Conservation (phyloP, 1,139 yeast species). For the Saccharomyces hybrid region DNA sequence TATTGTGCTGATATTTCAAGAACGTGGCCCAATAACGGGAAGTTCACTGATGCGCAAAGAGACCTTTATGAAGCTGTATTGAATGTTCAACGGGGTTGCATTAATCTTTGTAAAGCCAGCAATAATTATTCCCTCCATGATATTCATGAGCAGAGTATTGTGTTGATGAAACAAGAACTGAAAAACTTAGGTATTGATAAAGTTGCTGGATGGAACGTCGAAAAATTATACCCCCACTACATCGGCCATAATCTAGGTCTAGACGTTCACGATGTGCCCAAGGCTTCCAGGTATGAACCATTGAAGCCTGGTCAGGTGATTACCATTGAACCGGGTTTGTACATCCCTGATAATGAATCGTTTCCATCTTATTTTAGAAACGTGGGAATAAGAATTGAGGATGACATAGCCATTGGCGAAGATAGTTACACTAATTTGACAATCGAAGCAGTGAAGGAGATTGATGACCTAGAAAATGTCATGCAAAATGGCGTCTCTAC, state of each 20-base stretch:
- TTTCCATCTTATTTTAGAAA: constrained; percentile 82
- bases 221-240: constrained; percentile 79
- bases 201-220: constrained; percentile 39
- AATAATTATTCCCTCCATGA: constrained; percentile 57
- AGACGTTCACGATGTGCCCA: constrained; percentile 82
- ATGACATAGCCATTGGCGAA: constrained; percentile 73
- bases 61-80: constrained; percentile 86
- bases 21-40: constrained; percentile 83
- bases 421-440: constrained; percentile 56
- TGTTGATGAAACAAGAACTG: constrained; percentile 52
- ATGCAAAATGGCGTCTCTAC: constrained; percentile 50
- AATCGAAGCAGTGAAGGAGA: constrained; percentile 76
- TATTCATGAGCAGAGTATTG: constrained; percentile 63
- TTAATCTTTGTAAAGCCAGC: constrained; percentile 47
- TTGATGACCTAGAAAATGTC: constrained; percentile 65
- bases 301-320: constrained; percentile 62
- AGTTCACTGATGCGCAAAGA: constrained; percentile 67
- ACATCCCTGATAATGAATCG: constrained; percentile 59
- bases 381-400: constrained; percentile 92
- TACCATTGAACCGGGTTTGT: constrained; percentile 92
- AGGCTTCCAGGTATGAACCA: constrained; percentile 44
- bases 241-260: constrained; percentile 93
- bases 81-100: constrained; percentile 72
- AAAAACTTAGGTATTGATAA: constrained; percentile 60
- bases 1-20: constrained; percentile 94